A percentile compares a stretch with the other conserved stretches of the same genome.
phyloP scores from a whole-genome alignment of 345 rosid genomes.

The Litchi chinensis region DNA sequence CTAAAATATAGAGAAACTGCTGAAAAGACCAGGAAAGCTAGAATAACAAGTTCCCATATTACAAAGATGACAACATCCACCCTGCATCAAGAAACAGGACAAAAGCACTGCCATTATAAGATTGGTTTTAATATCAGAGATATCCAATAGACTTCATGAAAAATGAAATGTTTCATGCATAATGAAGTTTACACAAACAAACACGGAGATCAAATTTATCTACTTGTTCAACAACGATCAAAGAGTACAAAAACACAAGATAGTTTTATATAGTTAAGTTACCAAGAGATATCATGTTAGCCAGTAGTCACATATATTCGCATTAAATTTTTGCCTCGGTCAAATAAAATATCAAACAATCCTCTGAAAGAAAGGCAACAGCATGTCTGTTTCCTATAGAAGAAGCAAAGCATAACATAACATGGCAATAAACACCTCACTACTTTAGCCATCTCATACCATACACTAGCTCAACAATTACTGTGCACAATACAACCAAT shows the following conservation, averaged over 20 bases:
- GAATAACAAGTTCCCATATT: constrained; percentile 86
- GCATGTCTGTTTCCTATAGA: not conserved
- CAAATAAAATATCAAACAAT: not conserved
- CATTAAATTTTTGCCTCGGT: not conserved
- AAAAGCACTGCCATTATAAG: not conserved
- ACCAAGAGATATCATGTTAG: not conserved
- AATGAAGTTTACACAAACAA: not conserved
- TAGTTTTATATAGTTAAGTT: not conserved
- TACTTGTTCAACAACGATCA: not conserved
- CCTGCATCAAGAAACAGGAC: constrained; percentile 53
- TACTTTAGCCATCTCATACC: not conserved
- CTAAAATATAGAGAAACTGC: constrained; percentile 87
- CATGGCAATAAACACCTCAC: not conserved
- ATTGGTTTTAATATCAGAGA: not conserved
- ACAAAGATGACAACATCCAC: constrained; percentile 86
- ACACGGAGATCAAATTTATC: not conserved
- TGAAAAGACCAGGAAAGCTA: constrained; percentile 92
- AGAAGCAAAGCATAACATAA: not conserved
- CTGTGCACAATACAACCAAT: not conserved
- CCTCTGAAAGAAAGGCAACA: not conserved
- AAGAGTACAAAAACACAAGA: too few species aligned
- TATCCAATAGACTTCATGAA: not conserved
- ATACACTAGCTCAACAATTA: not conserved
- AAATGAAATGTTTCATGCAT: not conserved
- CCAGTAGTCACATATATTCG: not conserved